These are phyloP conservation scores for Teunomyces barrocoloradensis DNA, from an alignment of 805 yeast genomes.

Conservation along the genomic window DNA sequence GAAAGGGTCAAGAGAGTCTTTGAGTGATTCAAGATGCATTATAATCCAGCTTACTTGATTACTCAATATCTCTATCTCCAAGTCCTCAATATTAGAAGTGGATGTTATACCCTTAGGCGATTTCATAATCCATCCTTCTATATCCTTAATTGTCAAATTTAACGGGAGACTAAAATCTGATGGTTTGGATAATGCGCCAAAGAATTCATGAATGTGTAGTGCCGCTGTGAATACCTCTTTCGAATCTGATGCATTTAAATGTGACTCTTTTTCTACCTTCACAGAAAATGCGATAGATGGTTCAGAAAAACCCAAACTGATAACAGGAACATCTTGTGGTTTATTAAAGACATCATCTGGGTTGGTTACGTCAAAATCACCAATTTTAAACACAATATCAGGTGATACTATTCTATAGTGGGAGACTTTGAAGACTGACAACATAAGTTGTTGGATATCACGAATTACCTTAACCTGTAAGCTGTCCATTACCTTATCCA, in stretches of 20 bases:
- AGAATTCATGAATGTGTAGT: constrained; percentile 27
- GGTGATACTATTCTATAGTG: constrained; percentile 53
- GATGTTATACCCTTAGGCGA: constrained; percentile 11
- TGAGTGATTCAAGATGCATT: constrained; percentile 13
- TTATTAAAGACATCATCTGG: constrained; percentile 26
- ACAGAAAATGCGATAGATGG: constrained; percentile 34
- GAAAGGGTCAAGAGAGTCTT: constrained; percentile 13
- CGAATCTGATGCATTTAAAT: constrained; percentile 2
- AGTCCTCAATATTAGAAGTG: constrained; percentile 18
- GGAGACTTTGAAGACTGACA: constrained; percentile 30
- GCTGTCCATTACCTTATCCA: constrained; percentile 56
- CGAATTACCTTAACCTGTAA: constrained; percentile 60
- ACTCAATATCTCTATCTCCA: constrained; percentile 18
- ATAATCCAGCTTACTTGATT: constrained; percentile 22
- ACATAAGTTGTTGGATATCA: constrained; percentile 35
- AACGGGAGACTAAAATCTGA: constrained; percentile 14
- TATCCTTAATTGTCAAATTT: constrained; percentile 20
- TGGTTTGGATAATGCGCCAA: constrained; percentile 24
- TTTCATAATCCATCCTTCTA: constrained; percentile 37
- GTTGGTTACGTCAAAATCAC: constrained; percentile 24
- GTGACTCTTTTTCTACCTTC: constrained; percentile 10
- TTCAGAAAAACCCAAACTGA: constrained; percentile 28
- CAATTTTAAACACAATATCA: constrained; percentile 35
- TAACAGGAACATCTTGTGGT: constrained; percentile 21
- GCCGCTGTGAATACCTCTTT: constrained; percentile 22